These are phyloP conservation scores for Termitomyces sp. DNA, from an alignment of 768 basidiomycete genomes.

Conservation along the genomic window DNA sequence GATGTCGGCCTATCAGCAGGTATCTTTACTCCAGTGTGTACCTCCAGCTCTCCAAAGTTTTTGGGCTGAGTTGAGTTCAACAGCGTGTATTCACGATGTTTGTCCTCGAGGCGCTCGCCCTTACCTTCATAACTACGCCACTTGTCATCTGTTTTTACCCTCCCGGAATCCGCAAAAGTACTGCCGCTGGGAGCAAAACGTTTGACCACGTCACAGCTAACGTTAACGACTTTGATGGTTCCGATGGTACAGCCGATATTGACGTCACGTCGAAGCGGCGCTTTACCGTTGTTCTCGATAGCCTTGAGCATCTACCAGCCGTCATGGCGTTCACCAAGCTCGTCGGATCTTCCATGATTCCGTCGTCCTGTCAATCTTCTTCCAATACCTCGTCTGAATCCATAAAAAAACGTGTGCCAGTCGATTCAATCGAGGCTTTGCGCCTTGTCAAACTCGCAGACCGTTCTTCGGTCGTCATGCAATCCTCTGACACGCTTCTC, in stretches of 20 bases:
- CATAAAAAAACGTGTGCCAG: slow-evolving; percentile 16
- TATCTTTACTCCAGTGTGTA: slow-evolving; percentile 57
- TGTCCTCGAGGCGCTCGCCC: slow-evolving; percentile 75
- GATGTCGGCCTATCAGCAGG: slow-evolving; percentile 86
- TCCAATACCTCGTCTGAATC: slow-evolving; percentile 5
- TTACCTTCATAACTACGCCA: slow-evolving; percentile 87
- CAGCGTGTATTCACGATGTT: slow-evolving; percentile 90
- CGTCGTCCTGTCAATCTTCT: slow-evolving; percentile 7
- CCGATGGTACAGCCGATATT: slow-evolving; percentile 16
- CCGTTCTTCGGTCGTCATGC: slow-evolving; percentile 84
- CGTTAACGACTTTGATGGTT: background rate
- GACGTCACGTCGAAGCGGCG: slow-evolving; percentile 22
- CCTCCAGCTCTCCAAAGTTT: background rate
- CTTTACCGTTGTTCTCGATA: slow-evolving; percentile 86
- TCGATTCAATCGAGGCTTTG: slow-evolving; percentile 67
- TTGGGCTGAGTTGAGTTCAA: background rate
- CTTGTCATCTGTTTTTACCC: slow-evolving; percentile 67
- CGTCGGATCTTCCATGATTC: slow-evolving; percentile 40
- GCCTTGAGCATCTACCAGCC: slow-evolving; percentile 81
- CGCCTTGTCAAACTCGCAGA: slow-evolving; percentile 85
- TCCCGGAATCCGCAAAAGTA: slow-evolving; percentile 47
- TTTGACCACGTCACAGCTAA: slow-evolving; percentile 34
- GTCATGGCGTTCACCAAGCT: slow-evolving; percentile 90
- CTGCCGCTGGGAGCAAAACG: slow-evolving; percentile 38
- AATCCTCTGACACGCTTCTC: slow-evolving; percentile 60